A percentile compares a stretch with the other conserved stretches of the same genome.
Conservation (phyloP, 1,284 basidiomycete species). For the Moesziomyces parantarcticus region DNA sequence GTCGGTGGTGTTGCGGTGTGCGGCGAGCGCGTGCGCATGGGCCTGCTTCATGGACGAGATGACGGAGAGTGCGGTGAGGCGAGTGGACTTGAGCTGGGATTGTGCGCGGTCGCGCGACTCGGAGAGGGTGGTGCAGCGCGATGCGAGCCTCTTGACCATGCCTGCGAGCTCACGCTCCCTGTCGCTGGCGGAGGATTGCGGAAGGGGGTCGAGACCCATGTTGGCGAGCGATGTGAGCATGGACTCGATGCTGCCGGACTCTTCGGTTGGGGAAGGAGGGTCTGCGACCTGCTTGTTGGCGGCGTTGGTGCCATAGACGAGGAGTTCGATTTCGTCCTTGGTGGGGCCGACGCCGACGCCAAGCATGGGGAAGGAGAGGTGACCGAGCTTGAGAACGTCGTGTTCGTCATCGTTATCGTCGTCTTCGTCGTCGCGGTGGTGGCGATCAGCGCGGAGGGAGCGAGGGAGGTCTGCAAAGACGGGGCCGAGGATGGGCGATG, state of each 20-base stretch:
- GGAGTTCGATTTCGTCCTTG: slow-evolving; percentile 57
- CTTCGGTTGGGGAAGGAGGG: slow-evolving; percentile 20
- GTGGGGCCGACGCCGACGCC: slow-evolving; percentile 57
- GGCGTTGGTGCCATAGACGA: slow-evolving; percentile 49
- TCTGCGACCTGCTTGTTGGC: slow-evolving; percentile 16
- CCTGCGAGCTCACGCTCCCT: slow-evolving; percentile 45
- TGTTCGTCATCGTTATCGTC: slow-evolving; percentile 12
- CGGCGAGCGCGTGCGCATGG: slow-evolving; percentile 55
- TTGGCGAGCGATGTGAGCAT: slow-evolving; percentile 43
- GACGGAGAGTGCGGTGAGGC: slow-evolving; percentile 62
- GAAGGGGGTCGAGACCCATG: slow-evolving; percentile 49
- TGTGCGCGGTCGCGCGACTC: slow-evolving; percentile 35
- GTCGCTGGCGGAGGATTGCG: slow-evolving; percentile 28
- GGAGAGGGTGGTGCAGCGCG: slow-evolving; percentile 33
- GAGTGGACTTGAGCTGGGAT: slow-evolving; percentile 53
- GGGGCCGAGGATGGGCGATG: slow-evolving; percentile 60
- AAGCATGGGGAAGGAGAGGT: slow-evolving; percentile 57
- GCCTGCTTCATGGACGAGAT: slow-evolving; percentile 60
- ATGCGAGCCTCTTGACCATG: slow-evolving; percentile 53
- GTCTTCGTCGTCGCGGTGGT: slow-evolving; percentile 13
- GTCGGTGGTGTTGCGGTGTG: slow-evolving; percentile 53
- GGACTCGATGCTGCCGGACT: slow-evolving; percentile 24
- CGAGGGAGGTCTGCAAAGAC: slow-evolving; percentile 22
- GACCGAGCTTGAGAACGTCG: slow-evolving; percentile 44
- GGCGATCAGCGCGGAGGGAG: slow-evolving; percentile 1